A percentile compares a stretch with the other conserved stretches of the same genome.
Conservation (phyloP, 2,329 filamentous ascomycete species). For the Monosporascus cannonballus region DNA sequence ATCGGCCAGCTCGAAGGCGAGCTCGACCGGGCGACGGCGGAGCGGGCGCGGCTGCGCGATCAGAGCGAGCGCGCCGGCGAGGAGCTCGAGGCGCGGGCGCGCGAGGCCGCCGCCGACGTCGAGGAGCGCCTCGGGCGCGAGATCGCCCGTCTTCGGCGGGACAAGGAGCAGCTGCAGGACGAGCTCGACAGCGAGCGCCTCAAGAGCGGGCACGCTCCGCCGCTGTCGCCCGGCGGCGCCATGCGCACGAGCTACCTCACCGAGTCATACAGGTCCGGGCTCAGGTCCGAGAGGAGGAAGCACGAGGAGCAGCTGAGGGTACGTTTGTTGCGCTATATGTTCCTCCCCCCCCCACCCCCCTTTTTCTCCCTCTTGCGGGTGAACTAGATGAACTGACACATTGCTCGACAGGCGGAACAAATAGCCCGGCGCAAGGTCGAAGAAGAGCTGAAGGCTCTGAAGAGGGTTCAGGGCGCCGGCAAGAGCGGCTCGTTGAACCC, state of each 20-base stretch:
- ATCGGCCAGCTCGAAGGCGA: constrained; percentile 25
- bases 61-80: constrained; percentile 18
- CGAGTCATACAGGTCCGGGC: constrained; percentile 25
- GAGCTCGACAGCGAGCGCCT: constrained; percentile 26
- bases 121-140: constrained; percentile 20
- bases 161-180: constrained; percentile 27
- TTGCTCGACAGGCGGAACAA: constrained; percentile 21
- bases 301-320: constrained; percentile 28
- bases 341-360: not conserved
- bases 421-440: constrained; percentile 25
- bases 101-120: constrained; percentile 17
- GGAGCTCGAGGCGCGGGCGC: constrained; percentile 20
- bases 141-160: constrained; percentile 20
- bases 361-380: too few relatives aligned
- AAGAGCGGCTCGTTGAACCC: too few relatives aligned
- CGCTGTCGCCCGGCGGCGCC: constrained; percentile 18
- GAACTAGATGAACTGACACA: constrained; percentile 8
- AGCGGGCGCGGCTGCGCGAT: constrained; percentile 17
- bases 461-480: constrained; percentile 18
- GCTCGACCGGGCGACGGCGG: constrained; percentile 23
- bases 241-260: constrained; percentile 26
- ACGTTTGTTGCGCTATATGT: constrained; percentile 7
- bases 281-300: constrained; percentile 28
- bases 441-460: constrained; percentile 25
- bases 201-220: constrained; percentile 15